A percentile compares a stretch with the other conserved stretches of the same genome.
These are phyloP conservation scores for Nakaseomyces uthaithaninus DNA, from an alignment of 1,139 yeast species.

Conservation along the genomic window DNA sequence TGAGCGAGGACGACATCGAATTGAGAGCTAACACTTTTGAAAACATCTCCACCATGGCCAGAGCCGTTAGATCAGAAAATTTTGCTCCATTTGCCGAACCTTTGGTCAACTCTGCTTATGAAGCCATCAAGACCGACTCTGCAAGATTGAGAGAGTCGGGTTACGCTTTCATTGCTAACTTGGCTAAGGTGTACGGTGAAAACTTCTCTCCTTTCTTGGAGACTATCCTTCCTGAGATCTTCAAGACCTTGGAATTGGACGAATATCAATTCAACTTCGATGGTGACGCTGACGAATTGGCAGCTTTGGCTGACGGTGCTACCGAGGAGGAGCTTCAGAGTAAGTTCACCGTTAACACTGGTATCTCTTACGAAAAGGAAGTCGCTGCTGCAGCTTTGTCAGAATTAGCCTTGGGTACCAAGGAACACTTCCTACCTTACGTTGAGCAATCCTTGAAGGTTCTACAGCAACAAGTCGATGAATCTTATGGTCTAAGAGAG, in stretches of 20 bases:
- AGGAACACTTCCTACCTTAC: slow-evolving; percentile 68
- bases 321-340: slow-evolving; percentile 52
- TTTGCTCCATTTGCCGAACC: slow-evolving; percentile 84
- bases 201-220: slow-evolving; percentile 84
- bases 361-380: slow-evolving; percentile 93
- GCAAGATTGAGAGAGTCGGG: slow-evolving; percentile 91
- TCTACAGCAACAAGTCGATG: slow-evolving; percentile 66
- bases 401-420: slow-evolving; percentile 82
- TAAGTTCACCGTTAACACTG: slow-evolving; percentile 80
- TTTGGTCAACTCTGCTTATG: slow-evolving; percentile 80
- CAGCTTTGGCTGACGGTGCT: slow-evolving; percentile 31
- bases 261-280: slow-evolving; percentile 49
- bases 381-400: slow-evolving; percentile 90
- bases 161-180: slow-evolving; percentile 85
- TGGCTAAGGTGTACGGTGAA: slow-evolving; percentile 90
- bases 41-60: slow-evolving; percentile 88
- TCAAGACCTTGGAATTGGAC: slow-evolving; percentile 75
- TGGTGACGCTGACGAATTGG: slow-evolving; percentile 37
- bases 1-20: slow-evolving; percentile 73
- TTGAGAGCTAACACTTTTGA: slow-evolving; percentile 88
- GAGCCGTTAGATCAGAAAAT: slow-evolving; percentile 89
- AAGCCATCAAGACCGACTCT: slow-evolving; percentile 67
- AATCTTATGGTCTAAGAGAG: slow-evolving; percentile 87
- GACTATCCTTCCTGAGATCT: slow-evolving; percentile 74
- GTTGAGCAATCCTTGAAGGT: slow-evolving; percentile 63